Percentiles rank a stretch among this genome's conserved stretches.
Conservation (phyloP, 2,329 filamentous ascomycete species). For the Fusarium odoratissimum region DNA sequence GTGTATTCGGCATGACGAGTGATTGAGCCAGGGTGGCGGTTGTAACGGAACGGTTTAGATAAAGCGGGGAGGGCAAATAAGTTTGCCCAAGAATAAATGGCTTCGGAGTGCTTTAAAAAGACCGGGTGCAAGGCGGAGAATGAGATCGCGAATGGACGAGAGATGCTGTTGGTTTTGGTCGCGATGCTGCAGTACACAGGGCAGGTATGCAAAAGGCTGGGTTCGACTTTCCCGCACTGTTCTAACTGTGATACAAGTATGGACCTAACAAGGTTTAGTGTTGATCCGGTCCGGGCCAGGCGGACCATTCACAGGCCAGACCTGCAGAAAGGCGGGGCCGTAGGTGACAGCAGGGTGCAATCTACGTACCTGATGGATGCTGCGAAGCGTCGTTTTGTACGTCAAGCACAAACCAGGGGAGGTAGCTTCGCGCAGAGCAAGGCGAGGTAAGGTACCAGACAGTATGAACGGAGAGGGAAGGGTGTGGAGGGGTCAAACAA, state of each 20-base stretch:
- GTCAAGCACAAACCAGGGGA: constrained; percentile 26
- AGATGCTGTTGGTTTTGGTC: constrained; percentile 40
- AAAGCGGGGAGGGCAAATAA: constrained; percentile 41
- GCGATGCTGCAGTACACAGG: constrained; percentile 32
- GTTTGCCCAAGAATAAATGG: constrained; percentile 16
- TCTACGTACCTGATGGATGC: constrained; percentile 29
- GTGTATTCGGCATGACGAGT: constrained; percentile 60
- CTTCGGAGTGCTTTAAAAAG: constrained; percentile 17
- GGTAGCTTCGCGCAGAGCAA: constrained; percentile 1
- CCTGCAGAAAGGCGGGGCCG: constrained; percentile 27
- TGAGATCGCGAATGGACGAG: constrained; percentile 38
- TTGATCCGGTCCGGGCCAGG: constrained; percentile 52
- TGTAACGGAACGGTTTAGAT: constrained; percentile 44
- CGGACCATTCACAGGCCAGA: constrained; percentile 46
- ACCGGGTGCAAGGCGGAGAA: constrained; percentile 14
- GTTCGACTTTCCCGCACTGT: constrained; percentile 58
- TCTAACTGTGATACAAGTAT: constrained; percentile 39
- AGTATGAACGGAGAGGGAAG: constrained; percentile 3
- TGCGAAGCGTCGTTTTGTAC: constrained; percentile 28
- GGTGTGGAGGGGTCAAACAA: constrained; percentile 11
- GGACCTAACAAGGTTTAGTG: constrained; percentile 53
- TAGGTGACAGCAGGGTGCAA: constrained; percentile 11
- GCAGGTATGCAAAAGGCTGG: constrained; percentile 49
- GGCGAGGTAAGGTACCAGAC: constrained; percentile 15
- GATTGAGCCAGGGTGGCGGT: constrained; percentile 50